Conservation (phyloP, 495 filamentous ascomycete species). For the Penicillium pancosmium region DNA sequence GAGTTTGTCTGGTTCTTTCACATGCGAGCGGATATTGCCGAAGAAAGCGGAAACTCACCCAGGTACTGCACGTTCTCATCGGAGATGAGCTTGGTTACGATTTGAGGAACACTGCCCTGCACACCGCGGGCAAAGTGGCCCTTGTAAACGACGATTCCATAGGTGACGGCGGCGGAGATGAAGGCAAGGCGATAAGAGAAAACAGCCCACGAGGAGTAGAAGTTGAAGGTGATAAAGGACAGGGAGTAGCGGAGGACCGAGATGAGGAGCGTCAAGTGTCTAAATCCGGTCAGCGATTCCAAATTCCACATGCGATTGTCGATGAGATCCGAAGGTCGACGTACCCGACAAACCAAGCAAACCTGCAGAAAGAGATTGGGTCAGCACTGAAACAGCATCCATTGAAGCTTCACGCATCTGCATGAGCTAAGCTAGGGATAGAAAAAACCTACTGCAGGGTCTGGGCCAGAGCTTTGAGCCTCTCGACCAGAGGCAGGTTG, state of each 20-base stretch:
- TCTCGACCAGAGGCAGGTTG: conserved; percentile 69
- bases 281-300: conserved; percentile 36
- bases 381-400: conserved; percentile 46
- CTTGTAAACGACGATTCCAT: conserved; percentile 99
- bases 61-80: conserved; percentile 99
- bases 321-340: conserved; percentile 37
- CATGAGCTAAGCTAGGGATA: conserved; percentile 13
- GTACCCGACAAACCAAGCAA: conserved; percentile 90
- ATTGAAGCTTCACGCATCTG: conserved; percentile 23
- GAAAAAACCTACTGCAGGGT: conserved; percentile 77
- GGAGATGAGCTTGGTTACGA: conserved; percentile 63
- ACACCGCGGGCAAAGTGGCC: conserved; percentile 79
- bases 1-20: conserved; percentile 3
- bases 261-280: conserved; percentile 82
- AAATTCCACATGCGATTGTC: conserved; percentile 5
- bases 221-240: conserved; percentile 83
- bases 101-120: conserved; percentile 60
- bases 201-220: conserved; percentile 68
- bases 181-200: conserved; percentile 90
- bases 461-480: conserved; percentile 74
- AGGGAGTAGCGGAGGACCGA: conserved; percentile 79
- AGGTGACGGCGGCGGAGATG: conserved; percentile 83
- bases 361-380: conserved; percentile 37
- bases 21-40: neutral
- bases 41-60: conserved; percentile 57